Evolutionary conservation across 176 grass and related monocot species (phyloP).

Genomic region (Oryza brachyantha): DNA sequence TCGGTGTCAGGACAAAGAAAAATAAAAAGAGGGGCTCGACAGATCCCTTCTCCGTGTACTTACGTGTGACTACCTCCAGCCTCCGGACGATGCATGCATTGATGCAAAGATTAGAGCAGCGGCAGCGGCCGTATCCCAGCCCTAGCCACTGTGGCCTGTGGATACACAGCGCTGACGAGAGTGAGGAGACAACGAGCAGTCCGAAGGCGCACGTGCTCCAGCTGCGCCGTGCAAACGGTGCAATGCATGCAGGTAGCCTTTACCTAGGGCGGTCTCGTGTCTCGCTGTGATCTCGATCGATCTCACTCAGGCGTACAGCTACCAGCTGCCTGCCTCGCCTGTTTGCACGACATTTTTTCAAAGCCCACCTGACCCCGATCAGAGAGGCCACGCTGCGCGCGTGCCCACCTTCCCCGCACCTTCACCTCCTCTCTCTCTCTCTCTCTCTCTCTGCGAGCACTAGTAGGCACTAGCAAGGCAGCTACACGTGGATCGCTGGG

Average conservation of each 20-base stretch:
- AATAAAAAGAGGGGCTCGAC: neutral
- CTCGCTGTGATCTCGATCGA: neutral
- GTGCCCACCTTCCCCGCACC: neutral
- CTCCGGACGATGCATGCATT: neutral
- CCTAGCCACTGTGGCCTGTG: neutral
- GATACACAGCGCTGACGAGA: neutral
- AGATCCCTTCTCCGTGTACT: neutral
- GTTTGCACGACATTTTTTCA: constrained; percentile 36
- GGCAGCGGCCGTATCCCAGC: neutral
- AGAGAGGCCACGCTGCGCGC: constrained; percentile 25
- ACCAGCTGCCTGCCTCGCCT: neutral
- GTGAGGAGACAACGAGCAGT: neutral
- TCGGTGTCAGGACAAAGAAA: too few relatives aligned
- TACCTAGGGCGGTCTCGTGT: neutral
- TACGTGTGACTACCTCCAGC: neutral
- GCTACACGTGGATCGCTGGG: neutral
- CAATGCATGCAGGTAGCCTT: neutral
- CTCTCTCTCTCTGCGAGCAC: neutral
- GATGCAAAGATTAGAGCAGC: neutral
- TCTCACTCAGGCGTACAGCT: neutral
- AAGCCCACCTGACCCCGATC: constrained; percentile 26
- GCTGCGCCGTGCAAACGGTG: neutral
- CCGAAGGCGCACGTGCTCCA: constrained; percentile 26
- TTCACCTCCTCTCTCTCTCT: constrained; percentile 2
- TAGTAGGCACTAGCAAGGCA: neutral